Percentiles rank a stretch among this genome's conserved stretches.
Conservation (phyloP, 1,284 basidiomycete genomes). For the Cerioporus squamosus region DNA sequence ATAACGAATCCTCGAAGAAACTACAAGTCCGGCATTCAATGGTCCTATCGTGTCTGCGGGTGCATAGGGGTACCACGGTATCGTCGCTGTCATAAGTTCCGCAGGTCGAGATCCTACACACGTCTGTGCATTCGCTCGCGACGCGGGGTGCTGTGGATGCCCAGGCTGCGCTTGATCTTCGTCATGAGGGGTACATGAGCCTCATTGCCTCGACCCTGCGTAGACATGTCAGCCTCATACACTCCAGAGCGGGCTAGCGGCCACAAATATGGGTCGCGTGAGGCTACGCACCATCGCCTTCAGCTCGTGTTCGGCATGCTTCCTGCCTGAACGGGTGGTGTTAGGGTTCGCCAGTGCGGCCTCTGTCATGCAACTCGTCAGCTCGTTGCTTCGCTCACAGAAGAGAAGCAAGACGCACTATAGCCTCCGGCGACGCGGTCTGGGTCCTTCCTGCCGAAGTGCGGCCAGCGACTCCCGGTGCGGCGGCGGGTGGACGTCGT, state of each 20-base stretch:
- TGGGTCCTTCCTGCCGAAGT: conserved; percentile 43
- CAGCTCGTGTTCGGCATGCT: conserved; percentile 51
- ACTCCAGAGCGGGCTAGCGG: neutral
- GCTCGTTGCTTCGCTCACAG: neutral
- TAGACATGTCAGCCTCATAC: conserved; percentile 1
- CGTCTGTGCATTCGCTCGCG: conserved; percentile 1
- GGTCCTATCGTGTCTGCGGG: neutral
- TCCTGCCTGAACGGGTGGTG: conserved; percentile 47
- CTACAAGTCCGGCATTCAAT: too few relatives aligned
- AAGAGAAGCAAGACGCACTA: conserved; percentile 40
- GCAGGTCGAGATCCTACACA: neutral
- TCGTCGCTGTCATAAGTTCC: neutral
- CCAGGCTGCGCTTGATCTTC: conserved; percentile 52
- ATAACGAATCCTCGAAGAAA: neutral
- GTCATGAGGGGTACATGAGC: conserved; percentile 55
- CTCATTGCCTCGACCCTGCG: conserved; percentile 42
- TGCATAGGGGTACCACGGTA: neutral
- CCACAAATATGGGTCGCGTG: neutral
- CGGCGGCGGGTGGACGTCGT: conserved; percentile 5
- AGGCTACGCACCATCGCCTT: conserved; percentile 41
- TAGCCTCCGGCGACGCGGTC: conserved; percentile 53
- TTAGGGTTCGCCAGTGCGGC: conserved; percentile 55
- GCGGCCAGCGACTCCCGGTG: conserved; percentile 26
- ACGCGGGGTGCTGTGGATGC: conserved; percentile 50
- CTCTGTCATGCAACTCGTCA: conserved; percentile 33